Base-by-base conservation (phyloP, 306 rosid species). In the Inga leiocalycina region DNA sequence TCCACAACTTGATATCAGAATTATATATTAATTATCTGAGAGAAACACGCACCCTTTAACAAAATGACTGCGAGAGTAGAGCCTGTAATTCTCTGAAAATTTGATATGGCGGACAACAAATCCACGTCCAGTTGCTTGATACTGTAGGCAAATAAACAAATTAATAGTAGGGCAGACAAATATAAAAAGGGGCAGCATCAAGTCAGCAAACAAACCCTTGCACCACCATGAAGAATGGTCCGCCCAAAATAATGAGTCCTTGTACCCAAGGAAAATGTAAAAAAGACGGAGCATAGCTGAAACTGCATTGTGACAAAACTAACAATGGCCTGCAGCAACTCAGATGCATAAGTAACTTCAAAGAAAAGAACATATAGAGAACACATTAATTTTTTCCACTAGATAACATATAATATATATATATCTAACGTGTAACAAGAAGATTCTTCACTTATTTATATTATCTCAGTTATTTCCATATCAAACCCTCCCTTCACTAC, bases 221-320 rank as follows among this genome's bases (percentile, higher is more conserved):
- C 99, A 88, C 99, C 99, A 27, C 99, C 99, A 81, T 96, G 99
- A 85, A 93, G 98, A 86, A 96, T 91, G 51, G 99, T 93, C 82
- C 98, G 92, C 19, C 98, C 99, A 85, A 96, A 96, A 86, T 96
- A 96, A 87, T 96, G 99, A 59, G 99, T 90, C 85, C 75, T 88
- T 52, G 98, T 96, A 76, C 99, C 98, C 84, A 96, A 86, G 67
- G 97, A 93, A 85, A 96, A 96, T 43, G 99, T 96, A 88, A 96
- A 96, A 87, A 87, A 93, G 70, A 96, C 96, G 32, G 99, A 64
- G 85, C 97, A 93, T 76, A 96, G 97, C 88, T 96, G 99, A 72
- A 93, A 80, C 85, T 96, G 99, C 99, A 93, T 96, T 34, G 98
- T 93, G 82, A 93, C 85, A 87, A 96, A 96, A 86, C 80, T 87